Percentiles rank a stretch among this genome's conserved stretches.
Evolutionary conservation across 208 protist genomes (phyloP).

Genomic region (Blechomonas ayalai): DNA sequence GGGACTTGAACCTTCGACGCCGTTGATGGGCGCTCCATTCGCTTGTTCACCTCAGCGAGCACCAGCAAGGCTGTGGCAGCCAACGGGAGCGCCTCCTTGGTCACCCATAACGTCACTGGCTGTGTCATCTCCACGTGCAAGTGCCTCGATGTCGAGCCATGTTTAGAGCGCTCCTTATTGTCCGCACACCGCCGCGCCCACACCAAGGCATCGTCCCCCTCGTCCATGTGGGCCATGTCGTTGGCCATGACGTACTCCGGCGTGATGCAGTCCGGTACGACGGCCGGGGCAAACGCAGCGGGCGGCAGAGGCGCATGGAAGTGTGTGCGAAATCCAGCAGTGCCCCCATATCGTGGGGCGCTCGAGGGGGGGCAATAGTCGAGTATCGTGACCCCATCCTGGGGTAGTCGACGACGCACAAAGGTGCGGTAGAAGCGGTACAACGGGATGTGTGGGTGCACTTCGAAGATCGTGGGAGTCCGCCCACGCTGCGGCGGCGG

Average conservation of each 20-base stretch:
- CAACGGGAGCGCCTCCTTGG: conserved; percentile 28
- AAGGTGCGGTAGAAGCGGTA: conserved; percentile 41
- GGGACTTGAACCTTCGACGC: conserved; percentile 3
- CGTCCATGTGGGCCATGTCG: conserved; percentile 4
- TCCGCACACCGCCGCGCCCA: conserved; percentile 55
- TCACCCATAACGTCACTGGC: conserved; percentile 57
- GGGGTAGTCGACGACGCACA: conserved; percentile 13
- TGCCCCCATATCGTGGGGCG: neutral
- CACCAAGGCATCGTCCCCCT: conserved; percentile 8
- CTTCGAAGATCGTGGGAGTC: neutral
- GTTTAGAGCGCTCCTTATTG: conserved; percentile 56
- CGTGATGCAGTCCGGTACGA: conserved; percentile 10
- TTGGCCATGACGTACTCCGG: conserved; percentile 22
- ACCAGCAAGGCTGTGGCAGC: conserved; percentile 8
- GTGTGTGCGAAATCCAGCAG: conserved; percentile 13
- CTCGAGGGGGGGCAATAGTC: conserved; percentile 26
- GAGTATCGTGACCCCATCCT: conserved; percentile 17
- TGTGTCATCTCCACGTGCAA: conserved; percentile 52
- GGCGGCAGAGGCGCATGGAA: conserved; percentile 46
- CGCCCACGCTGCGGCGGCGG: neutral
- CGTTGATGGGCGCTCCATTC: neutral
- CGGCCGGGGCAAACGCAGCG: conserved; percentile 30
- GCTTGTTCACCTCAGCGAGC: conserved; percentile 3
- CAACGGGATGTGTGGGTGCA: conserved; percentile 6
- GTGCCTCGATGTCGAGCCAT: conserved; percentile 68